Evolutionary conservation across 2,329 filamentous ascomycete species (phyloP).

Genomic region (Sclerotinia spermophila): DNA sequence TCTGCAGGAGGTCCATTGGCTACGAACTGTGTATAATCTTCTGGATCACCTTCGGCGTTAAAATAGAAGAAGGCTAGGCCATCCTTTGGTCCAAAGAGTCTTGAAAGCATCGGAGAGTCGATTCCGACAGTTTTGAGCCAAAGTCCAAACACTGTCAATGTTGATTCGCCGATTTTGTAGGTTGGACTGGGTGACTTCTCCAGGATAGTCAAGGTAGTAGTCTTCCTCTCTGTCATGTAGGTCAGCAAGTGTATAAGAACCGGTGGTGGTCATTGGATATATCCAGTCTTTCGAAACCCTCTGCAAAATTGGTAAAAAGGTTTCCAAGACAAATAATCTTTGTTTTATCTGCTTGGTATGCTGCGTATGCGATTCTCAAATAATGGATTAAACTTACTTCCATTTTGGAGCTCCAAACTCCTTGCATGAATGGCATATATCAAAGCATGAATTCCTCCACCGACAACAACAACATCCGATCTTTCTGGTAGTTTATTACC

Average conservation of each 20-base stretch:
- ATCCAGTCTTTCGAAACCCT: not conserved
- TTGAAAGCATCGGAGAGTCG: slow-evolving; percentile 20
- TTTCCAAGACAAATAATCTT: not conserved
- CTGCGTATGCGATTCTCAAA: not conserved
- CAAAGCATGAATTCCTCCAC: slow-evolving; percentile 30
- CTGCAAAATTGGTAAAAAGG: not conserved
- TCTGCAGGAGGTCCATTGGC: slow-evolving; percentile 27
- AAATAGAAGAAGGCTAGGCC: slow-evolving; percentile 33
- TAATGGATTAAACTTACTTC: not conserved
- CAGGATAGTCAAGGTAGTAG: slow-evolving; percentile 22
- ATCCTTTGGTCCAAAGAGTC: slow-evolving; percentile 33
- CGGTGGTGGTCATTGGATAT: not conserved
- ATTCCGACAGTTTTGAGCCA: slow-evolving; percentile 28
- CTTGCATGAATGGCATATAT: slow-evolving; percentile 31
- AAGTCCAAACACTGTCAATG: slow-evolving; percentile 28
- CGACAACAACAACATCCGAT: slow-evolving; percentile 31
- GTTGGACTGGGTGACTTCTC: slow-evolving; percentile 27
- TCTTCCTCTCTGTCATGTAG: not conserved
- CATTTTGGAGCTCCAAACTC: slow-evolving; percentile 21
- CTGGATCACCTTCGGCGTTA: slow-evolving; percentile 21
- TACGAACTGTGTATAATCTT: slow-evolving; percentile 23
- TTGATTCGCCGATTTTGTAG: slow-evolving; percentile 35
- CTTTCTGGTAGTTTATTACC: slow-evolving; percentile 17
- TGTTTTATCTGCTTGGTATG: not conserved
- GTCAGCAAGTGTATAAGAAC: not conserved